These are phyloP conservation scores for Panicum virgatum DNA, from an alignment of 202 grass and related monocot species.

Conservation along the genomic window DNA sequence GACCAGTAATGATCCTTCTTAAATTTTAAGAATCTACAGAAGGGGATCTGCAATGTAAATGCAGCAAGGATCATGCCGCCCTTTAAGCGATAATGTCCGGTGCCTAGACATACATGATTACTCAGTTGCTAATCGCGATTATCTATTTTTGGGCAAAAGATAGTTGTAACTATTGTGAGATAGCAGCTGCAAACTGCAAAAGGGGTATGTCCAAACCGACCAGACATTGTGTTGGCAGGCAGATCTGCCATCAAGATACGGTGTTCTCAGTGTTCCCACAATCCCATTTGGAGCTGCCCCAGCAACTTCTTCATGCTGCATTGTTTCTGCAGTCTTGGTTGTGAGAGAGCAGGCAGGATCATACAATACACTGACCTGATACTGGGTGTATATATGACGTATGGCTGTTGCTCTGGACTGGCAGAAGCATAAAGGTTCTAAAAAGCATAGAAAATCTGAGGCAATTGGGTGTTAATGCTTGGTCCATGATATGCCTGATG, in stretches of 20 bases:
- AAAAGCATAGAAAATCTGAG: constrained; percentile 28
- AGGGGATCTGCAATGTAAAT: constrained; percentile 4
- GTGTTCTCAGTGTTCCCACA: constrained; percentile 27
- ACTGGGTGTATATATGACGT: not conserved
- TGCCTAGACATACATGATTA: not conserved
- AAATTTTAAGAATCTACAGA: not conserved
- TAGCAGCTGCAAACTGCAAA: constrained; percentile 35
- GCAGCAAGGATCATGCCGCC: not conserved
- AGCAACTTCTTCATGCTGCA: constrained; percentile 4
- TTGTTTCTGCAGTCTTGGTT: not conserved
- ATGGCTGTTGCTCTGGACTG: constrained; percentile 22
- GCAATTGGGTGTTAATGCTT: constrained; percentile 27
- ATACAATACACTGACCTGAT: constrained; percentile 28
- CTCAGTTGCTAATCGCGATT: constrained; percentile 3
- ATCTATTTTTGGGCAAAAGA: constrained; percentile 7
- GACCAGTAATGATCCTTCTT: not conserved
- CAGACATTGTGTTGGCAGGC: constrained; percentile 34
- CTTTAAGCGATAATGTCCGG: not conserved
- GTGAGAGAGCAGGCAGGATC: constrained; percentile 26
- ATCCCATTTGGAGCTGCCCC: constrained; percentile 32
- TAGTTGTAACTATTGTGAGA: constrained; percentile 14
- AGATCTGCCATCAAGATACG: constrained; percentile 38
- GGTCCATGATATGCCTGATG: constrained; percentile 10
- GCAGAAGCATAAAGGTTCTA: not conserved
- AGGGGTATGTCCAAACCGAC: constrained; percentile 33